Evolutionary conservation across 2,329 filamentous ascomycete genomes (phyloP), one percentile per base, ranked within the genome.

Genomic region (Alternaria longipes): DNA sequence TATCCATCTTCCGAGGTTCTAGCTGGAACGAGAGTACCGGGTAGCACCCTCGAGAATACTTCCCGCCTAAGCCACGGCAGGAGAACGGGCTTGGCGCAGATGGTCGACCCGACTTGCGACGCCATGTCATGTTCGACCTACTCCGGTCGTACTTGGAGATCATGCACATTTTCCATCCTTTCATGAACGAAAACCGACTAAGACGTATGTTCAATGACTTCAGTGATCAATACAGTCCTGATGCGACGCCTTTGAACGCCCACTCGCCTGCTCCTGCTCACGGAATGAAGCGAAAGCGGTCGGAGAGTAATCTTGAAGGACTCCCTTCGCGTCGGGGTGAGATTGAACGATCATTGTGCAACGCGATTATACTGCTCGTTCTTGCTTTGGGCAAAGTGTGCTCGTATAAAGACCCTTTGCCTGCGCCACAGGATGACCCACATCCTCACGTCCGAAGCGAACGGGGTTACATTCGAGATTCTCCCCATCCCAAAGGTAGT

Each of bases 311-410:
- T 2, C 70, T 71, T 34, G 64, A 66, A 12, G 75, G 76, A 36
- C 60, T 65, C 6, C 70, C 68, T 38, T 72, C 68, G 16, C 50
- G 65, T n/a, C 65, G 61, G 44, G 67, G 65, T 5, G 66, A 65
- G 36, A 70, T 73, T 54, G 69, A 77, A 55, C 66, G 69, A 64
- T 79, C 61, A 63, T 63, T 82, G 75, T 62, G 75, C 70, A 97
- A 92, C 67, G 93, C 93, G 0, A 84, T 98, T 40, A 87, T 97
- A 1, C 84, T 97, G 3, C 84, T 94, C 4, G 88, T 97, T 1
- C 84, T 98, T 55, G 94, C 94, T 0, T 81, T 99, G 6, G 95
- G 95, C 18, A 93, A 93, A 72, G 91, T 98, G 12, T 94, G 92
- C 70, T 78, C 84, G 60, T 80, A 84, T 61, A 80, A 81, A 45